Conservation (phyloP, 768 basidiomycete genomes). For the Cantharellus anzutake region DNA sequence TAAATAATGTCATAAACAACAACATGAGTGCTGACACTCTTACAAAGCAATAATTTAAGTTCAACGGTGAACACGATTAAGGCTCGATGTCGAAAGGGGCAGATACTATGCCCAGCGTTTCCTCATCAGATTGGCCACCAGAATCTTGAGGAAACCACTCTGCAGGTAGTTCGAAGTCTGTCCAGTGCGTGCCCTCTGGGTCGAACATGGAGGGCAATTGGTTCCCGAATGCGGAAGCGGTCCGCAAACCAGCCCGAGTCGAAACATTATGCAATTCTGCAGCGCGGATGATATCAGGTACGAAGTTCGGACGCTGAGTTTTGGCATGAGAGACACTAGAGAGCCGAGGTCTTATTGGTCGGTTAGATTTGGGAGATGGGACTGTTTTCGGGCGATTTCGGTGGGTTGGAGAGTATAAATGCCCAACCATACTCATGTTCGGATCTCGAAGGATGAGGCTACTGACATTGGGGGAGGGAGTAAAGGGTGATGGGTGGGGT, state of each 20-base stretch:
- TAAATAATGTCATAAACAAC: too few relatives aligned
- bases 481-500: not conserved
- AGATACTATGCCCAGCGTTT: not conserved
- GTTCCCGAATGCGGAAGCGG: constrained; percentile 39
- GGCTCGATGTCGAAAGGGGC: too few relatives aligned
- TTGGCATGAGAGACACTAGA: not conserved
- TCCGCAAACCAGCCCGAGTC: constrained; percentile 16
- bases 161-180: constrained; percentile 44
- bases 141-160: not conserved
- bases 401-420: not conserved
- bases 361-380: too few relatives aligned
- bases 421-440: not conserved
- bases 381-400: not conserved
- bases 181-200: constrained; percentile 18
- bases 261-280: not conserved
- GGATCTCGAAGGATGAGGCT: not conserved
- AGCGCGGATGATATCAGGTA: not conserved
- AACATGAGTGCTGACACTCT: too few relatives aligned
- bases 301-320: not conserved
- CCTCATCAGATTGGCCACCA: not conserved
- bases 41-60: too few relatives aligned
- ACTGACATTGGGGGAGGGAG: not conserved
- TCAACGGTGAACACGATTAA: too few relatives aligned
- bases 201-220: constrained; percentile 29
- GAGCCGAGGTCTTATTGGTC: not conserved